Base-by-base conservation (phyloP, 208 protist species). In the Leptomonas seymouri region DNA sequence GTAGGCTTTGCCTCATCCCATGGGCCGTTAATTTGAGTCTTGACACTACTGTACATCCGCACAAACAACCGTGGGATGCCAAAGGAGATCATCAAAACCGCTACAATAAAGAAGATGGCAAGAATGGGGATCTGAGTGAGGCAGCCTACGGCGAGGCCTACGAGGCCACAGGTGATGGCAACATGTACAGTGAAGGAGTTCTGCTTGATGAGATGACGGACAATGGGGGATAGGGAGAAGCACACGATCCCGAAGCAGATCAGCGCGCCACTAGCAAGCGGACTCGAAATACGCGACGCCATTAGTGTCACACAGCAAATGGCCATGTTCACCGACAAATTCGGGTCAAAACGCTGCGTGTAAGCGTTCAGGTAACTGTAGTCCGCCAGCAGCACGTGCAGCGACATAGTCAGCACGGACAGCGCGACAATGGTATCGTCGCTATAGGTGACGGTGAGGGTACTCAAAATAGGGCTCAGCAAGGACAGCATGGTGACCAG, bases 1-100 rank as follows among this genome's bases (percentile, higher is more conserved):
- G 85, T 96, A 30, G 93, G 93, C 60, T 90, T 93, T 21, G 93
- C 93, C 71, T 97, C 93, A 63, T 97, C 93, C 91, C 93, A 97
- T 15, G 93, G 93, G 0, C 93, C 93, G 57, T 90, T 96, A 70
- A 97, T 96, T 70, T 97, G 93, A 18, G 81, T 79, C 75, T 97
- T 97, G 53, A 84, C 75, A 49, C 78, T 85, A 46, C 79, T 80
- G 64, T 97, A 90, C 60, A 95, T 65, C 15, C 64, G 66, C 0
- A 95, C 84, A 70, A 97, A 97, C 18, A 77, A 82, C 70, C 78
- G 89, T 34, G 90, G 93, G 31, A 97, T 89, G 31, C 89, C 72
- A 67, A 96, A 84, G 14, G 86, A 77, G 31, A 95, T 82, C 41
- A 78, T 61, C 8, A 83, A 41, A 14, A 93, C 74, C 3, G 76